These are phyloP conservation scores for Verruconis gallopava DNA, from an alignment of 2,329 filamentous ascomycete species.

Conservation along the genomic window DNA sequence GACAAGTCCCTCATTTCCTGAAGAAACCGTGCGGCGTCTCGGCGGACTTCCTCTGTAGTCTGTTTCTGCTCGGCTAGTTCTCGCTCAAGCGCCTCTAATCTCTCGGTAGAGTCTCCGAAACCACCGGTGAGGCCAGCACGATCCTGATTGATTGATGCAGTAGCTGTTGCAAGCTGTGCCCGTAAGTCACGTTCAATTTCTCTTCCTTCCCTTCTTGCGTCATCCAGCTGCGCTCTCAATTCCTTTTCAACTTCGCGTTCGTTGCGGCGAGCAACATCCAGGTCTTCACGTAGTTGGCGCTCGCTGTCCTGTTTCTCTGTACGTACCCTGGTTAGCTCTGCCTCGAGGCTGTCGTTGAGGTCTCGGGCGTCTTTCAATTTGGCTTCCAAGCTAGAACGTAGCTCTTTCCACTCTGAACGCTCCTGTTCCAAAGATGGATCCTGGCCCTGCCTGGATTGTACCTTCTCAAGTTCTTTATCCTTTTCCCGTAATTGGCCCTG, in stretches of 20 bases:
- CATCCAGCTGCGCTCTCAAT: conserved; percentile 51
- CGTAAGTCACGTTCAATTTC: conserved; percentile 12
- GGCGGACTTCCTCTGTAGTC: conserved; percentile 74
- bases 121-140: conserved; percentile 20
- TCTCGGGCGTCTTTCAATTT: conserved; percentile 62
- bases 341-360: conserved; percentile 65
- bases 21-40: conserved; percentile 70
- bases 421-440: conserved; percentile 41
- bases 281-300: conserved; percentile 48
- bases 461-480: conserved; percentile 52
- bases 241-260: conserved; percentile 41
- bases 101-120: conserved; percentile 14
- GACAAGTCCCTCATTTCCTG: conserved; percentile 82
- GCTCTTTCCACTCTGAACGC: conserved; percentile 56
- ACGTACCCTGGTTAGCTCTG: conserved; percentile 63
- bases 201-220: conserved; percentile 18
- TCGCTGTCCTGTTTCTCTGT: conserved; percentile 53
- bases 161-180: conserved; percentile 3
- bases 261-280: conserved; percentile 21
- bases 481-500: conserved; percentile 57
- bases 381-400: conserved; percentile 54
- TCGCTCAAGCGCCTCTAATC: conserved; percentile 32
- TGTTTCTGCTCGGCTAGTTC: conserved; percentile 68
- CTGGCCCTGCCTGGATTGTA: neutral
- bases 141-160: conserved; percentile 14